Evolutionary conservation across 768 basidiomycete genomes (phyloP).

Genomic region (Panellus pusillus): DNA sequence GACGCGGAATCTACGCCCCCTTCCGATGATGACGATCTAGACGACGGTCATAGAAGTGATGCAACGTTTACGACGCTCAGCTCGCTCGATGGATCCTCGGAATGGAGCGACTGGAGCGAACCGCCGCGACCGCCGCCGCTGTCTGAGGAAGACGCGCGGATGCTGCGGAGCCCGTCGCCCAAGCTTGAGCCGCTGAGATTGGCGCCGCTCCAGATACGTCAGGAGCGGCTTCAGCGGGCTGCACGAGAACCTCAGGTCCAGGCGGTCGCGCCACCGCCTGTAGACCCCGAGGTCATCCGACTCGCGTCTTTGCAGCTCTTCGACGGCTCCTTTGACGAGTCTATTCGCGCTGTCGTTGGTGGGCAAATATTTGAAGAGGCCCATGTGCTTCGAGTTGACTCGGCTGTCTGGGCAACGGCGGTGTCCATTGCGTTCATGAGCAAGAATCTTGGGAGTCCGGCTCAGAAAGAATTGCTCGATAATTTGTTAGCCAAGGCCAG

Average conservation of each 20-base stretch:
- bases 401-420: constrained; percentile 48
- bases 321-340: constrained; percentile 49
- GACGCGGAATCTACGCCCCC: neutral
- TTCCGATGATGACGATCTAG: constrained; percentile 18
- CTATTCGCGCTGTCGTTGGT: constrained; percentile 39
- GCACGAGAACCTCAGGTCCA: constrained; percentile 5
- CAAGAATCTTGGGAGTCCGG: constrained; percentile 30
- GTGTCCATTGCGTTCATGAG: constrained; percentile 47
- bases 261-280: constrained; percentile 18
- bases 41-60: constrained; percentile 31
- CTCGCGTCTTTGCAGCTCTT: constrained; percentile 41
- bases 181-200: constrained; percentile 17
- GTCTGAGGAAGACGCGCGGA: constrained; percentile 25
- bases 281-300: constrained; percentile 30
- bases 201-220: constrained; percentile 9
- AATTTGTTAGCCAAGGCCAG: constrained; percentile 41
- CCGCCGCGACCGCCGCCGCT: constrained; percentile 20
- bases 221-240: neutral
- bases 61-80: constrained; percentile 49
- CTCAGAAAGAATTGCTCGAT: constrained; percentile 42
- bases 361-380: constrained; percentile 31
- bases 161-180: constrained; percentile 35
- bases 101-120: constrained; percentile 37
- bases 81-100: constrained; percentile 42
- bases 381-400: constrained; percentile 30